These are phyloP conservation scores for Arctium lappa DNA, from an alignment of 129 eudicot species.

Conservation along the genomic window DNA sequence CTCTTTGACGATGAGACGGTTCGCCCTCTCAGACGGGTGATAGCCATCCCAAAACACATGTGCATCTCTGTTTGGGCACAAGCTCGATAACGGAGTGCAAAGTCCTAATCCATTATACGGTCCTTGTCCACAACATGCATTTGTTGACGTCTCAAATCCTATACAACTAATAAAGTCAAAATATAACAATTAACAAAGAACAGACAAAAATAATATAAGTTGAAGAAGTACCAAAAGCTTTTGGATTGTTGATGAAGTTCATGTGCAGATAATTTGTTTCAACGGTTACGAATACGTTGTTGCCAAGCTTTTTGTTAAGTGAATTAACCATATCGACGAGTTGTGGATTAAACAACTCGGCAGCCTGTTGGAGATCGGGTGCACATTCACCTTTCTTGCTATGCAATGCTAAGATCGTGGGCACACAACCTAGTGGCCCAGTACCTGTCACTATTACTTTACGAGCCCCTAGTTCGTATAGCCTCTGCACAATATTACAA, in stretches of 20 bases:
- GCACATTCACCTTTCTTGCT: slow-evolving; percentile 65
- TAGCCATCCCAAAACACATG: slow-evolving; percentile 71
- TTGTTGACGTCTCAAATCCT: slow-evolving; percentile 65
- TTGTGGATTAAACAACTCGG: slow-evolving; percentile 52
- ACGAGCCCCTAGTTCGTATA: slow-evolving; percentile 56
- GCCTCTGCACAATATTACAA: slow-evolving; percentile 34
- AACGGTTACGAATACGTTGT: slow-evolving; percentile 43
- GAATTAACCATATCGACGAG: slow-evolving; percentile 35
- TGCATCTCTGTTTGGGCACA: slow-evolving; percentile 51
- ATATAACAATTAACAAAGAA: not conserved
- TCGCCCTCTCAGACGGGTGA: slow-evolving; percentile 71
- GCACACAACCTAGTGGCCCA: slow-evolving; percentile 81
- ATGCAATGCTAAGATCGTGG: slow-evolving; percentile 56
- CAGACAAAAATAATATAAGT: not conserved
- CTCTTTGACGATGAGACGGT: slow-evolving; percentile 43
- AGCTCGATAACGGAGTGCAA: slow-evolving; percentile 51
- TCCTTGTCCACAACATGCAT: slow-evolving; percentile 81
- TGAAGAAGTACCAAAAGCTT: slow-evolving; percentile 42
- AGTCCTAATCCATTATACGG: slow-evolving; percentile 73
- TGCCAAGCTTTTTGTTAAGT: slow-evolving; percentile 50
- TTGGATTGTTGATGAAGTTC: slow-evolving; percentile 55
- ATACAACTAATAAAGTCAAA: not conserved
- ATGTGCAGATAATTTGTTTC: slow-evolving; percentile 44
- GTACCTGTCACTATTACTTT: slow-evolving; percentile 71
- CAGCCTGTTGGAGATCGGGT: slow-evolving; percentile 49